Conservation (phyloP, 2,329 filamentous ascomycete species). For the Alternaria arborescens region DNA sequence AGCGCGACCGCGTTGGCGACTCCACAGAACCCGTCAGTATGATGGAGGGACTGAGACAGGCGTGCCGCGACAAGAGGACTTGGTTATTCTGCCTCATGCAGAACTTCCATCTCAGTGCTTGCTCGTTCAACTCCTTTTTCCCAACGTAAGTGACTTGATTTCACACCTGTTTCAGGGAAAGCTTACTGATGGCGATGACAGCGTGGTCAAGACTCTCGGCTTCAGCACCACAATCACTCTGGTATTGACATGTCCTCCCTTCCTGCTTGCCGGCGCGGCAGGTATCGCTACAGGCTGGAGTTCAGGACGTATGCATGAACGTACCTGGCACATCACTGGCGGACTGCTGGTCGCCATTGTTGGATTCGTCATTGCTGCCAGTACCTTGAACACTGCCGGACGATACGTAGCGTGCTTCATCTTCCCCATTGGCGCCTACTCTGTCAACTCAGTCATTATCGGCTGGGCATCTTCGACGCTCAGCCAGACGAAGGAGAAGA, state of each 20-base stretch:
- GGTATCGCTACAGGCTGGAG: constrained; percentile 61
- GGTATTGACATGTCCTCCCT: constrained; percentile 58
- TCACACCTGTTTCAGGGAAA: no score
- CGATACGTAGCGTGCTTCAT: constrained; percentile 44
- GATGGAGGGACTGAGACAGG: constrained; percentile 41
- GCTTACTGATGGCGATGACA: constrained; percentile 8
- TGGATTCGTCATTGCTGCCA: constrained; percentile 52
- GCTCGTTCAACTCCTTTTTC: constrained; percentile 46
- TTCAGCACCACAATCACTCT: constrained; percentile 49
- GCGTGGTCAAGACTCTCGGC: constrained; percentile 49
- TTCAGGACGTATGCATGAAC: constrained; percentile 60
- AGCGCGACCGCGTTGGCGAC: constrained; percentile 60
- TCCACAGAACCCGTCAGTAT: constrained; percentile 37
- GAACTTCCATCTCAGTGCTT: constrained; percentile 39
- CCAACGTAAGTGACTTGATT: constrained; percentile 33
- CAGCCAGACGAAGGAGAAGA: constrained; percentile 42
- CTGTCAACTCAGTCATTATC: constrained; percentile 43
- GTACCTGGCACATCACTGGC: constrained; percentile 60
- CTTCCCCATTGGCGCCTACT: constrained; percentile 42
- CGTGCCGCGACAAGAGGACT: constrained; percentile 37
- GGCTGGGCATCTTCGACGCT: constrained; percentile 42
- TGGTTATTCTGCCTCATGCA: constrained; percentile 48
- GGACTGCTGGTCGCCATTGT: constrained; percentile 53
- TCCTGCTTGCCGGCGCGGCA: constrained; percentile 56
- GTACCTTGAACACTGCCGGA: constrained; percentile 38